These are phyloP conservation scores for Pythium scleroteichum DNA, from an alignment of 352 stramenopile genomes.

Conservation along the genomic window DNA sequence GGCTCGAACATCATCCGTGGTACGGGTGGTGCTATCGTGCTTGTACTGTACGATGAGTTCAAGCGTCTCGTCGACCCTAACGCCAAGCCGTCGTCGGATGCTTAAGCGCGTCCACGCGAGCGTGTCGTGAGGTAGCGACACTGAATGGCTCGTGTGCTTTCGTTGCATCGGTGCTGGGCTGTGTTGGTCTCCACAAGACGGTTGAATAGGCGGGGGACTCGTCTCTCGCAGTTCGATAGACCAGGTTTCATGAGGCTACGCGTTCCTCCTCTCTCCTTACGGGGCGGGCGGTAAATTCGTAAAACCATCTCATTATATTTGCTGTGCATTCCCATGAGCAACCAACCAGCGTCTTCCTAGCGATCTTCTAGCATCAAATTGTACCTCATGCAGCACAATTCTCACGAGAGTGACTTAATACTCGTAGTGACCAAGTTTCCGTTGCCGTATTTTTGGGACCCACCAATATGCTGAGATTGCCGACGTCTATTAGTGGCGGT, in stretches of 20 bases:
- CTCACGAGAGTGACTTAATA: slow-evolving; percentile 13
- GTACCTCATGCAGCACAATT: slow-evolving; percentile 16
- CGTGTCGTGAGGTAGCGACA: slow-evolving; percentile 32
- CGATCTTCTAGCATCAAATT: slow-evolving; percentile 8
- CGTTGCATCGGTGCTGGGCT: slow-evolving; percentile 8
- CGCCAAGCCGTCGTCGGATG: slow-evolving; percentile 54
- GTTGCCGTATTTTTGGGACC: slow-evolving; percentile 26
- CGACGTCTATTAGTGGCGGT: not conserved
- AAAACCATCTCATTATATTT: slow-evolving; percentile 38
- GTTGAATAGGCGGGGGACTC: slow-evolving; percentile 19
- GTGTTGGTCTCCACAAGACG: slow-evolving; percentile 23
- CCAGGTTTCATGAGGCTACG: slow-evolving; percentile 23
- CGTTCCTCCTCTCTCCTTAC: not conserved
- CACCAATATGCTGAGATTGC: not conserved
- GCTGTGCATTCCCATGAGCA: slow-evolving; percentile 12
- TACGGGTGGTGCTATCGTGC: slow-evolving; percentile 97
- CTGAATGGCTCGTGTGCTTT: slow-evolving; percentile 21
- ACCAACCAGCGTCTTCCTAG: too few relatives aligned
- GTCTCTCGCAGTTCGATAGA: slow-evolving; percentile 36
- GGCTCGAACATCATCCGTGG: slow-evolving; percentile 98
- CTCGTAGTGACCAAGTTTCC: slow-evolving; percentile 23
- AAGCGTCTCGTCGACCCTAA: slow-evolving; percentile 86
- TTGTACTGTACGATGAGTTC: slow-evolving; percentile 99
- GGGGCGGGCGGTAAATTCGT: slow-evolving; percentile 21
- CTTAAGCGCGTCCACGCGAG: slow-evolving; percentile 33